phyloP scores from a whole-genome alignment of 345 rosid genomes.

The Citrus maxima region DNA sequence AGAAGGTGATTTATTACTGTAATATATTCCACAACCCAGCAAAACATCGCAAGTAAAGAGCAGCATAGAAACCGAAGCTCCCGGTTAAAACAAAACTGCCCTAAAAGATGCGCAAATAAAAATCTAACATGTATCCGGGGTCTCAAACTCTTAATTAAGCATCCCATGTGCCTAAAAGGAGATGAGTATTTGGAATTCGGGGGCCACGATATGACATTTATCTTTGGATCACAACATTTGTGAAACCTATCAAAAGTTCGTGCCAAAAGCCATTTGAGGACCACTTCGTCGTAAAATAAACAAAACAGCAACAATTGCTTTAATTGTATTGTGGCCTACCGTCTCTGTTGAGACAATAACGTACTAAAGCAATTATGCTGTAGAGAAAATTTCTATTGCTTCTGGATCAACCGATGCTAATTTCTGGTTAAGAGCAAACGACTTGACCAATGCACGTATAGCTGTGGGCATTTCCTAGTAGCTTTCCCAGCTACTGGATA shows the following conservation, averaged over 20 bases:
- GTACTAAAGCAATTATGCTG: too few species aligned
- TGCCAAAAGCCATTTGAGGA: neutral
- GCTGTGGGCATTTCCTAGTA: neutral
- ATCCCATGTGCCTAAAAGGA: conserved; percentile 13
- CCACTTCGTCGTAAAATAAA: neutral
- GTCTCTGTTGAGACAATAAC: neutral
- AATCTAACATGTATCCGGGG: neutral
- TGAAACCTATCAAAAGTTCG: neutral
- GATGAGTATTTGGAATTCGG: neutral
- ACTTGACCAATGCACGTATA: neutral
- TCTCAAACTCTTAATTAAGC: neutral
- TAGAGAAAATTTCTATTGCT: neutral
- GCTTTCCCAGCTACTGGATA: neutral
- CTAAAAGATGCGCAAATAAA: neutral
- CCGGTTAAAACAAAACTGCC: neutral
- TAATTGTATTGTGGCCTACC: neutral
- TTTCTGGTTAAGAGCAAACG: neutral
- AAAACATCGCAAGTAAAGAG: neutral
- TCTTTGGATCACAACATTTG: neutral
- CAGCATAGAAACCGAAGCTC: neutral
- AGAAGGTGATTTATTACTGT: neutral
- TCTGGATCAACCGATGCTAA: neutral
- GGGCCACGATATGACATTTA: neutral
- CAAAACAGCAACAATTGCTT: neutral
- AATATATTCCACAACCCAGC: neutral